These are phyloP conservation scores for Mortierella claussenii DNA, from an alignment of 192 early-diverging fungal species.

Conservation along the genomic window DNA sequence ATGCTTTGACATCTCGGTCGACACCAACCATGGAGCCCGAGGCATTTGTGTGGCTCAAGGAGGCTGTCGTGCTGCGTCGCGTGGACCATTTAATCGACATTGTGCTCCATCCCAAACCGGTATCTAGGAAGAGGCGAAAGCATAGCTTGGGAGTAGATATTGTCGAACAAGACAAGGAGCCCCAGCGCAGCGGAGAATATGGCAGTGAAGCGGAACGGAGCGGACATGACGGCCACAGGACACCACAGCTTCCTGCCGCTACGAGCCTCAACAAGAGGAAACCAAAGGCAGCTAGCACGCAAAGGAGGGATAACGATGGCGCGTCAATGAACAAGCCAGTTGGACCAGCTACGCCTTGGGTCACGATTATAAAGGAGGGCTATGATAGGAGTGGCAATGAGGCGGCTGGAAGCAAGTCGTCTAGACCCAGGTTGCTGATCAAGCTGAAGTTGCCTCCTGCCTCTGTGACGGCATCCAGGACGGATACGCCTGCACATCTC, in stretches of 20 bases:
- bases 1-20: constrained; percentile 2
- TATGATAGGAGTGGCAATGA: constrained; percentile 1
- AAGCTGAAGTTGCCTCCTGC: constrained; percentile 15
- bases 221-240: not conserved
- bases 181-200: not conserved
- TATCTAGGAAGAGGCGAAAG: constrained; percentile 50
- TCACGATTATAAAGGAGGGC: constrained; percentile 8
- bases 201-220: constrained; percentile 18
- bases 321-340: not conserved
- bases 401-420: not conserved
- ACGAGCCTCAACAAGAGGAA: constrained; percentile 25
- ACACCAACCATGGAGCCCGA: no score
- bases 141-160: not conserved
- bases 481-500: not conserved
- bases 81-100: constrained; percentile 64
- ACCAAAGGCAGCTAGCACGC: not conserved
- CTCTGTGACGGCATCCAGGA: constrained; percentile 2
- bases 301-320: constrained; percentile 4
- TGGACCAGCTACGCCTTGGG: constrained; percentile 5
- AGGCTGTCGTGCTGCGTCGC: constrained; percentile 61
- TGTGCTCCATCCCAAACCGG: constrained; percentile 59
- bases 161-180: not conserved
- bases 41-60: constrained; percentile 62
- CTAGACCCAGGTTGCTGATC: constrained; percentile 28
- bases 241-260: not conserved